Evolutionary conservation across 164 flowering plant species (phyloP).

Genomic region (Saururus chinensis): DNA sequence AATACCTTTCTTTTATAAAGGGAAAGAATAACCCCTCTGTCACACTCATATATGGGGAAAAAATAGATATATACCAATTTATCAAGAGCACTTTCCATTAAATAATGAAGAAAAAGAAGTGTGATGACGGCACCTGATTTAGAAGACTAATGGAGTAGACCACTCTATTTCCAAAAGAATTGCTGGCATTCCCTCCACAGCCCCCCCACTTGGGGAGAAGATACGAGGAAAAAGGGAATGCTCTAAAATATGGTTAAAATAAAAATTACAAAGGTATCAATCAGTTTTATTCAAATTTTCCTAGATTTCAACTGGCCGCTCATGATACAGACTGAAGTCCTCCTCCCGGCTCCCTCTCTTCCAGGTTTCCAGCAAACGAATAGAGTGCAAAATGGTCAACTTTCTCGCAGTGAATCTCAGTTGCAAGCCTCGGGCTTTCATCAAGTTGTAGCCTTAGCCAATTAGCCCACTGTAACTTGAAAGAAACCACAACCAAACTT

Average conservation of each 20-base stretch:
- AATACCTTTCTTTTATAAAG: not conserved
- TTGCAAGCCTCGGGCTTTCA: not conserved
- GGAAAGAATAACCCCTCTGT: not conserved
- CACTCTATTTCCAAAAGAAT: conserved; percentile 17
- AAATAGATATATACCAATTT: not conserved
- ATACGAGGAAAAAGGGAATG: not conserved
- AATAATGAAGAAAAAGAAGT: conserved; percentile 21
- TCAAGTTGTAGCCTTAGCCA: conserved; percentile 5
- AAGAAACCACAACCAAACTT: conserved; percentile 7
- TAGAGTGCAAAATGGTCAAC: conserved; percentile 17
- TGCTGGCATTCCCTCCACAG: conserved; percentile 12
- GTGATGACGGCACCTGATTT: conserved; percentile 10
- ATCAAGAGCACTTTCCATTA: conserved; percentile 15
- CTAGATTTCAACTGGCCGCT: conserved; percentile 20
- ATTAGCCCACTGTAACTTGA: conserved; percentile 8
- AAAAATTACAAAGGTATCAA: conserved; percentile 1
- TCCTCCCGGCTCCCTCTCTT: conserved; percentile 1
- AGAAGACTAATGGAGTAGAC: conserved; percentile 20
- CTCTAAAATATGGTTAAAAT: not conserved
- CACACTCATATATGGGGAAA: not conserved
- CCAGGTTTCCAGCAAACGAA: conserved; percentile 31
- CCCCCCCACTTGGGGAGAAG: not conserved
- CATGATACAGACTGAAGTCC: conserved; percentile 40
- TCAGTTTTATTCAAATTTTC: conserved; percentile 3
- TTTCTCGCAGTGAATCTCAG: not conserved